These are phyloP conservation scores for Metschnikowia arizonensis DNA, from an alignment of 805 yeast species.

Conservation along the genomic window DNA sequence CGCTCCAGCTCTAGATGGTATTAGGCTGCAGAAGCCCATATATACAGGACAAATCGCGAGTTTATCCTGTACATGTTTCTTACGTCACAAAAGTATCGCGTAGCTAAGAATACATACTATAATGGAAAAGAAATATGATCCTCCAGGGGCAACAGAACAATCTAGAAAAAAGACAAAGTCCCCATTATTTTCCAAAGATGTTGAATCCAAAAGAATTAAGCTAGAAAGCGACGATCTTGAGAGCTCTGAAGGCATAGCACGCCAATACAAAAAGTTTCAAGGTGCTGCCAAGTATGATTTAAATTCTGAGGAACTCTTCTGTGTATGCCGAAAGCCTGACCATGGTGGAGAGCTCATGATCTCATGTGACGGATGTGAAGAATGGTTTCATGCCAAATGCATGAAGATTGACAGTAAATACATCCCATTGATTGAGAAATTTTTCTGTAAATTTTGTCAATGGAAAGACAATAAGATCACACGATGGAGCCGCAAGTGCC, in stretches of 20 bases:
- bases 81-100: not conserved
- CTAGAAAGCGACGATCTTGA: slow-evolving; percentile 21
- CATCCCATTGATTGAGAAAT: slow-evolving; percentile 56
- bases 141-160: not conserved
- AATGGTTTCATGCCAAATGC: slow-evolving; percentile 88
- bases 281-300: slow-evolving; percentile 40
- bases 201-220: slow-evolving; percentile 13
- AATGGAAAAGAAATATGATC: not conserved
- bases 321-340: slow-evolving; percentile 77
- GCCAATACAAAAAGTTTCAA: slow-evolving; percentile 34
- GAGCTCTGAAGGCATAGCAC: slow-evolving; percentile 29
- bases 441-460: slow-evolving; percentile 71
- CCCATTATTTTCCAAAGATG: slow-evolving; percentile 8
- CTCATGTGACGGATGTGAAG: slow-evolving; percentile 93
- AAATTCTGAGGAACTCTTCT: slow-evolving; percentile 62
- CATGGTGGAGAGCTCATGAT: slow-evolving; percentile 77
- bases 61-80: not conserved
- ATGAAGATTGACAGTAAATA: slow-evolving; percentile 52
- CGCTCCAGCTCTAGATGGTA: no score
- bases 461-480: slow-evolving; percentile 50
- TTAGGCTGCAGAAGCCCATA: no score
- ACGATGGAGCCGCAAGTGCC: slow-evolving; percentile 74
- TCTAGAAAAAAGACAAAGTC: slow-evolving; percentile 16
- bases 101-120: not conserved
- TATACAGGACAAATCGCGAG: no score